Base-by-base conservation (phyloP, 2,329 filamentous ascomycete genomes). In the Sporothrix brasiliensis region DNA sequence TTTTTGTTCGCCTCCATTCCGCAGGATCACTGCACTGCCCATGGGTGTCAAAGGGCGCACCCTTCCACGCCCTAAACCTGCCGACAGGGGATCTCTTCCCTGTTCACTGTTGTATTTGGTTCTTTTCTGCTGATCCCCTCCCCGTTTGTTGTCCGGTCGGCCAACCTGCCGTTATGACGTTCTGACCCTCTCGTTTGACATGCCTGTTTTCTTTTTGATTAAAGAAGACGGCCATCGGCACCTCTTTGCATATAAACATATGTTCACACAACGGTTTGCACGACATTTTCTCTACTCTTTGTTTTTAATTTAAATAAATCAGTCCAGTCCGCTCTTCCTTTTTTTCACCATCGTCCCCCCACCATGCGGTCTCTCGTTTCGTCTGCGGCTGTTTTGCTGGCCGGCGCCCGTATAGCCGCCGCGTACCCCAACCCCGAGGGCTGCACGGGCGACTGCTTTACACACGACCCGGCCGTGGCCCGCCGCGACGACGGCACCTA, bases 401-500 rank as follows among this genome's bases (percentile, higher is more conserved):
- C 50, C 11, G 39, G 19, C 11, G 52, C 50, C 52, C n/a, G 72
- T 24, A 30, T 71, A 1, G 74, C 74, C 44, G 72, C 47, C 19
- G 73, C 73, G 5, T 79, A 79, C 52, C 75, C 78, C 2, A 73
- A 78, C 21, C 80, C 80, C 0, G 77, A 76, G 13, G 74, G 76
- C 0, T 81, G 80, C 73, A 76, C 74, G 7, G 80, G 80, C 4
- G 73, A 77, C 6, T 82, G 81, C 75, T 79, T 68, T 24, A 53
- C 68, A 2, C 81, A 82, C 72, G 81, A 83, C 71, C 80, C 80
- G 19, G 77, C 77, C 3, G 75, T 83, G 34, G 76, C 82, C 71
- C 78, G 77, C 47, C 79, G 80, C 58, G 76, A 75, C 21, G 81
- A 83, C 65, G 80, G 81, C 60, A 78, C 74, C 24, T 83, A 81